Base-by-base conservation (phyloP, 129 eudicot genomes). In the Tagetes patula region DNA sequence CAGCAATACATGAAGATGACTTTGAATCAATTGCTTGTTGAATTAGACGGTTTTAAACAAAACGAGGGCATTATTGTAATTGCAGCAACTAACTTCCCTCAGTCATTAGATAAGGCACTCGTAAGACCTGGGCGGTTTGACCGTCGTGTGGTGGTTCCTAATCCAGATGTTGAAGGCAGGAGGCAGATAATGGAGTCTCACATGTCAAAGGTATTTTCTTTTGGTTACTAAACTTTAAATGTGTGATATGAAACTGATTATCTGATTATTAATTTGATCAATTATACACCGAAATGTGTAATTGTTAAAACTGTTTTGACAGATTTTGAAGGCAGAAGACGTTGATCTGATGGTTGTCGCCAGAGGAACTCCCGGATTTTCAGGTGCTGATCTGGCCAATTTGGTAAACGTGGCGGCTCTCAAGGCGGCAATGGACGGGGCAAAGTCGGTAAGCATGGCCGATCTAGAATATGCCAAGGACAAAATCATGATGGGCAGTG, bases 381-480 rank as follows among this genome's bases (percentile, higher is more conserved):
- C 99, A 0, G 99, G 99, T 56, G 99, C 99, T 8, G 99, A 95
- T 63, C 92, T 95, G 32, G 99, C 99, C 39, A 95, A 95, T 77
- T 48, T 95, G 81, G 96, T 91, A n/a, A 95, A 95, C 40, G 82
- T 95, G 65, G 99, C 99, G 10, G 99, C 97, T 10, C 83, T 95
- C 73, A 95, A 88, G 88, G 99, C 99, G 46, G 99, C 99, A 39
- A 95, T 91, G 96, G 99, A 95, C 30, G 99, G 99, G 46, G 91
- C 99, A 37, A 95, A 91, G 76, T 84, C 96, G 0, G 99, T 95
- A 69, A 77, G 77, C 65, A 84, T 90, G 97, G 81, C 80, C 1
- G 96, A 95, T 70, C 87, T 95, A 8, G 99, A 95, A 80, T 82
- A 79, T 14, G 99, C 99, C 0, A 95, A 90, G 77, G 99, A 95